These are phyloP conservation scores for Caulochytrium protostelioides DNA, from an alignment of 371 early-diverging fungal genomes.

Conservation along the genomic window DNA sequence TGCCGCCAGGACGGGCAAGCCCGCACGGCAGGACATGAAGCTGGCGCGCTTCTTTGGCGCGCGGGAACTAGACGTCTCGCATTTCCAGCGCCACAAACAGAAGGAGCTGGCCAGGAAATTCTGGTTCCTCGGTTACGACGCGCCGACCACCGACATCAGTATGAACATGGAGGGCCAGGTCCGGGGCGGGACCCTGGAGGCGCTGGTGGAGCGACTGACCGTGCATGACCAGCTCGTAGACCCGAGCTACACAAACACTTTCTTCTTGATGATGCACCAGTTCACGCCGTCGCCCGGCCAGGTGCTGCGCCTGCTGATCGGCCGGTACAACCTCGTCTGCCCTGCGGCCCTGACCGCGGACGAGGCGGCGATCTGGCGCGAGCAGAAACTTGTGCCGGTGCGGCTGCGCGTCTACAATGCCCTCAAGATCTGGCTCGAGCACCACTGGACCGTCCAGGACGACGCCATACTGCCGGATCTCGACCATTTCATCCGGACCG, in stretches of 20 bases:
- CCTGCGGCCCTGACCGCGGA: conserved; percentile 41
- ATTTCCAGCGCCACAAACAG: background rate
- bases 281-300: conserved; percentile 56
- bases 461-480: conserved; percentile 39
- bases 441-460: conserved; percentile 53
- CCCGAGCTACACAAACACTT: conserved; percentile 49
- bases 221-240: conserved; percentile 58
- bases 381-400: conserved; percentile 63
- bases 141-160: conserved; percentile 40
- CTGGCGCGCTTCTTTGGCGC: too few relatives aligned
- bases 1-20: too few relatives aligned
- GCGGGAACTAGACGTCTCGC: too few relatives aligned
- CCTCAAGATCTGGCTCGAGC: conserved; percentile 76
- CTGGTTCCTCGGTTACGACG: conserved; percentile 56
- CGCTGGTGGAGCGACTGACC: conserved; percentile 67
- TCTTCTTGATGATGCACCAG: conserved; percentile 75
- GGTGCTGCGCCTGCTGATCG: conserved; percentile 43
- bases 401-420: conserved; percentile 76
- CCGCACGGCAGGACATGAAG: too few relatives aligned
- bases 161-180: conserved; percentile 69
- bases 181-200: conserved; percentile 62
- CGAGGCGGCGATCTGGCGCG: conserved; percentile 55
- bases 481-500: conserved; percentile 51
- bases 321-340: conserved; percentile 45
- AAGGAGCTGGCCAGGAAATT: conserved; percentile 20